Evolutionary conservation across 2,329 filamentous ascomycete genomes (phyloP), one percentile per base, ranked within the genome.

Genomic region (Helicocarpus griseus): DNA sequence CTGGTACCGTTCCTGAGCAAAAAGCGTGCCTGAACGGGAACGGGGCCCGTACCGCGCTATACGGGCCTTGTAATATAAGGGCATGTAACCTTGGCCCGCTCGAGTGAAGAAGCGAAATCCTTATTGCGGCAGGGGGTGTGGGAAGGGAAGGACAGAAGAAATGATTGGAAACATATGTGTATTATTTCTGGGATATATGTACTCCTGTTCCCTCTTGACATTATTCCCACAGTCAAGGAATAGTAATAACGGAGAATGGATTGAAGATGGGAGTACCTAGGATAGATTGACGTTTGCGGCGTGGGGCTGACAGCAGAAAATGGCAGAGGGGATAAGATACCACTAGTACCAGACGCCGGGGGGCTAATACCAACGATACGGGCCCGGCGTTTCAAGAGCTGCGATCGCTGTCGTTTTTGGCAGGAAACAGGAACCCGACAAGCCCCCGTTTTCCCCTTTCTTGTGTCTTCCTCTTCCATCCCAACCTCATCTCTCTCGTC

Each of bases 331-430:
- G 24, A n/a, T 22, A 24, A 24, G 13, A 44, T n/a, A 24, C 24
- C 40, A 19, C 2, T n/a, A 31, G 31, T 35, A 46, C 44, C 29
- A 2, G 5, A 35, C 3, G 5, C 17, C 21, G n/a, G n/a, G n/a
- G n/a, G n/a, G n/a, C n/a, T n/a, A n/a, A n/a, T n/a, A 2, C 40
- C 21, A 28, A 7, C 5, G 17, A 38, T 47, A 47, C 45, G n/a
- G 31, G 45, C 21, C 45, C 29, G 45, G 7, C 21, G 45, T 47
- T 47, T 47, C 45, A 47, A 33, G n/a, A 46, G n/a, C 26, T 21
- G 24, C 28, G 41, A 24, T n/a, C 14, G n/a, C 8, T 21, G 7
- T 31, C 17, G 19, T 14, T 31, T 31, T 44, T 24, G 41, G 36
- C 36, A 7, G n/a, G 5, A n/a, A n/a, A n/a, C n/a, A n/a, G n/a